phyloP scores from a whole-genome alignment of 495 filamentous ascomycete genomes.

The Hypoxylon crocopeplum region DNA sequence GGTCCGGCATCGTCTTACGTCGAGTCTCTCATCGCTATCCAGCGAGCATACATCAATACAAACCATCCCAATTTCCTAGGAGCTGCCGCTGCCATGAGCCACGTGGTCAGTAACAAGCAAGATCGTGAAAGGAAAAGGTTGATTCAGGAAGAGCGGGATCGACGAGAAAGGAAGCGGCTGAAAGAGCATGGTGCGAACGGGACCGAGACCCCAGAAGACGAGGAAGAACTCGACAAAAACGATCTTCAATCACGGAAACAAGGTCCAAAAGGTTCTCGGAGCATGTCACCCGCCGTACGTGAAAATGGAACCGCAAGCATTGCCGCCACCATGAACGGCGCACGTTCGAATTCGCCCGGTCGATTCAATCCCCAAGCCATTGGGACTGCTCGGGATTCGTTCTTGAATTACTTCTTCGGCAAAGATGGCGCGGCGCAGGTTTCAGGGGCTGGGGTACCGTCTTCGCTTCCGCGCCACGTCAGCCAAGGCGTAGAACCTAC shows the following conservation, averaged over 20 bases:
- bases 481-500: slow-evolving; percentile 78
- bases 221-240: slow-evolving; percentile 71
- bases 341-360: slow-evolving; percentile 67
- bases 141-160: slow-evolving; percentile 80
- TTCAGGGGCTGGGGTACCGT: slow-evolving; percentile 44
- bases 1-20: slow-evolving; percentile 91
- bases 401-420: slow-evolving; percentile 98
- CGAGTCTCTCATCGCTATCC: slow-evolving; percentile 94
- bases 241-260: slow-evolving; percentile 54
- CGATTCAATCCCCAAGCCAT: slow-evolving; percentile 58
- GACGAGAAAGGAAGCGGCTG: slow-evolving; percentile 78
- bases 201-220: slow-evolving; percentile 71
- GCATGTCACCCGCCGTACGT: slow-evolving; percentile 81
- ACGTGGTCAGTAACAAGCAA: slow-evolving; percentile 91
- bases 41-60: slow-evolving; percentile 98
- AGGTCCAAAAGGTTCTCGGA: slow-evolving; percentile 66
- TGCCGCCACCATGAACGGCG: slow-evolving; percentile 70
- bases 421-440: slow-evolving; percentile 75
- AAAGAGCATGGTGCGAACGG: slow-evolving; percentile 87
- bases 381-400: slow-evolving; percentile 75
- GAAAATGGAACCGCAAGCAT: slow-evolving; percentile 67
- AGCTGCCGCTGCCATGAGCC: slow-evolving; percentile 96
- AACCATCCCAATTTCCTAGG: slow-evolving; percentile 99
- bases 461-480: slow-evolving; percentile 65
- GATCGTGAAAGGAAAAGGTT: slow-evolving; percentile 86